Evolutionary conservation across 345 rosid genomes (phyloP).

Genomic region (Chamaenerion angustifolium): DNA sequence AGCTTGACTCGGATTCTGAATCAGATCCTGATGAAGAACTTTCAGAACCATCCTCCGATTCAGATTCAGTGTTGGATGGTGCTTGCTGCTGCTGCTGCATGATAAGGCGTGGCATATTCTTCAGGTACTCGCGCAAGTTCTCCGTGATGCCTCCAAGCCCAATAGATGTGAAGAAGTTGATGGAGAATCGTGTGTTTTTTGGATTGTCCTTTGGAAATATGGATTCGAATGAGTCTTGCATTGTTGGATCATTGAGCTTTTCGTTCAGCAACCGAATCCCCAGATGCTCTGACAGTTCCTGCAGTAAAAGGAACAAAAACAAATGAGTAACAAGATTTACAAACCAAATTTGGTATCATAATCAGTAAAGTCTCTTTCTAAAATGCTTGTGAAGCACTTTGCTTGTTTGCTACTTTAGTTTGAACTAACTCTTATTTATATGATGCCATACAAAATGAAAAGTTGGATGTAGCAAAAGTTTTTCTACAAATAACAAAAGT

Average conservation of each 20-base stretch:
- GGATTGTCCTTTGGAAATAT: constrained; percentile 88
- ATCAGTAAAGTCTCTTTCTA: too few species aligned
- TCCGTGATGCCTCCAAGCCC: constrained; percentile 98
- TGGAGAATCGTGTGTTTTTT: constrained; percentile 78
- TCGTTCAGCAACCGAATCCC: constrained; percentile 72
- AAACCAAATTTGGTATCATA: too few species aligned
- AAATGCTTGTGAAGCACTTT: not conserved
- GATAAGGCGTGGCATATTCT: constrained; percentile 91
- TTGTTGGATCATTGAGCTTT: constrained; percentile 55
- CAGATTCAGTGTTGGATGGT: constrained; percentile 25
- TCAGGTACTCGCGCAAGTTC: constrained; percentile 70
- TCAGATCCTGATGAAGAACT: constrained; percentile 26
- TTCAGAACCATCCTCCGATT: constrained; percentile 20
- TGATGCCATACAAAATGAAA: not conserved
- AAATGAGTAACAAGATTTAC: not conserved
- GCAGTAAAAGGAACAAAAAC: constrained; percentile 11
- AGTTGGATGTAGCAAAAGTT: too few species aligned
- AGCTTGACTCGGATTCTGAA: constrained; percentile 8
- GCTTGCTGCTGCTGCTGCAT: constrained; percentile 66
- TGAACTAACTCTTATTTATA: not conserved
- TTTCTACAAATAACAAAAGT: too few species aligned
- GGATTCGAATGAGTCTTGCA: constrained; percentile 67
- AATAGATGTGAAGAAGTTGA: constrained; percentile 87
- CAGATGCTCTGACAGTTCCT: constrained; percentile 89
- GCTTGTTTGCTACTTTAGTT: not conserved